Evolutionary conservation across 2,329 filamentous ascomycete species (phyloP).

Genomic region (Aspergillus sp.): DNA sequence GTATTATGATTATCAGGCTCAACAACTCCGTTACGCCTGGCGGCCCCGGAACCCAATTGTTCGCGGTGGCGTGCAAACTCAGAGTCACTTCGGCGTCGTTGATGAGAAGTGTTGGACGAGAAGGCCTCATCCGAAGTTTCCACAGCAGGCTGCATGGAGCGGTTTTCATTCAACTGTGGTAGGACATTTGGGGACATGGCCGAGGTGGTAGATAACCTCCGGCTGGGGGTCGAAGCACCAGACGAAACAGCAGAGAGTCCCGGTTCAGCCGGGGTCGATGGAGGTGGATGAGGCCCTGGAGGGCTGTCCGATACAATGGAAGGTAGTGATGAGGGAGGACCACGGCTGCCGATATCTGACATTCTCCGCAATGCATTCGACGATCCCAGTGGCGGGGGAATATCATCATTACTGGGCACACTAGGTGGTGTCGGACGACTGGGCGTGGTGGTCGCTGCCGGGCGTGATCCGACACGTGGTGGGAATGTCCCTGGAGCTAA

Average conservation of each 20-base stretch:
- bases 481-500: conserved; percentile 44
- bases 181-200: conserved; percentile 39
- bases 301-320: conserved; percentile 55
- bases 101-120: conserved; percentile 45
- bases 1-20: conserved; percentile 54
- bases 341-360: conserved; percentile 31
- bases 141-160: conserved; percentile 33
- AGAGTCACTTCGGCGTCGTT: conserved; percentile 59
- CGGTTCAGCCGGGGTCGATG: conserved; percentile 62
- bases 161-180: conserved; percentile 41
- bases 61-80: conserved; percentile 57
- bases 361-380: conserved; percentile 29
- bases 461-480: conserved; percentile 55
- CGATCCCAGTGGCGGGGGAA: conserved; percentile 53
- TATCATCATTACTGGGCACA: conserved; percentile 52
- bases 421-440: conserved; percentile 55
- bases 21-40: conserved; percentile 64
- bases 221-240: conserved; percentile 50
- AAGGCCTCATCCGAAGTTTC: conserved; percentile 45
- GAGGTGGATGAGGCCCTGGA: conserved; percentile 60
- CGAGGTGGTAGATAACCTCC: conserved; percentile 49
- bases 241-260: conserved; percentile 57
- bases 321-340: conserved; percentile 36
- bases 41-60: conserved; percentile 58
- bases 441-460: conserved; percentile 55